Percentiles rank a stretch among this genome's conserved stretches.
These are phyloP conservation scores for Hortiboletus campestris DNA, from an alignment of 768 basidiomycete genomes.

Conservation along the genomic window DNA sequence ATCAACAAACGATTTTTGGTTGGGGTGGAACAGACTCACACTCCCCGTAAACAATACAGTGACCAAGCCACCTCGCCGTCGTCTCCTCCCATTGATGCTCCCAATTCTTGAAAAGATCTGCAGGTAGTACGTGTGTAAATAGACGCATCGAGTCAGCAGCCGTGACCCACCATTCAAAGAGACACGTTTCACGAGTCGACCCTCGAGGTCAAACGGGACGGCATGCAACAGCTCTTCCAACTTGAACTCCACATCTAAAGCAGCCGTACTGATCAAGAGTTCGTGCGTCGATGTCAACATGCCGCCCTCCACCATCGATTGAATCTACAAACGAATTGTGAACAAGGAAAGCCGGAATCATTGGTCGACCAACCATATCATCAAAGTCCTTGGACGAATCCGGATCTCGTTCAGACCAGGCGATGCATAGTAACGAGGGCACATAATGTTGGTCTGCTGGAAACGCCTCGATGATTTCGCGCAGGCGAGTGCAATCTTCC, in stretches of 20 bases:
- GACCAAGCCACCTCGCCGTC: constrained; percentile 18
- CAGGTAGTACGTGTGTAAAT: background rate
- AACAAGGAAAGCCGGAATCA: background rate
- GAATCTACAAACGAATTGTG: constrained; percentile 38
- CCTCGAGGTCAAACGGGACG: constrained; percentile 54
- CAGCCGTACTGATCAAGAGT: constrained; percentile 50
- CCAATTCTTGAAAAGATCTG: constrained; percentile 29
- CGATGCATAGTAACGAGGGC: constrained; percentile 60
- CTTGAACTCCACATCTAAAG: constrained; percentile 58
- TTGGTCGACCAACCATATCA: constrained; percentile 51
- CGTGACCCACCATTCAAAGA: constrained; percentile 47
- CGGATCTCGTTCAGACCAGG: constrained; percentile 53
- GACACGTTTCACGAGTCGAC: constrained; percentile 49
- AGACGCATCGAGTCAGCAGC: background rate
- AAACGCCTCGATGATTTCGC: constrained; percentile 57
- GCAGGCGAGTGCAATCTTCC: constrained; percentile 70
- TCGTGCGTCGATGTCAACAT: constrained; percentile 40
- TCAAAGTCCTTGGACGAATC: constrained; percentile 47
- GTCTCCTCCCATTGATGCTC: constrained; percentile 24
- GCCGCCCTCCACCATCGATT: constrained; percentile 45
- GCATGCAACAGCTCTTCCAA: constrained; percentile 42
- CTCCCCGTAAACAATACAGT: constrained; percentile 36
- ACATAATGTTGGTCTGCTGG: constrained; percentile 56
- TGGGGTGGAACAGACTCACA: constrained; percentile 38
- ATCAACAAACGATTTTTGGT: background rate